Base-by-base conservation (phyloP, 106 monocot species). In the Ottelia alismoides region DNA sequence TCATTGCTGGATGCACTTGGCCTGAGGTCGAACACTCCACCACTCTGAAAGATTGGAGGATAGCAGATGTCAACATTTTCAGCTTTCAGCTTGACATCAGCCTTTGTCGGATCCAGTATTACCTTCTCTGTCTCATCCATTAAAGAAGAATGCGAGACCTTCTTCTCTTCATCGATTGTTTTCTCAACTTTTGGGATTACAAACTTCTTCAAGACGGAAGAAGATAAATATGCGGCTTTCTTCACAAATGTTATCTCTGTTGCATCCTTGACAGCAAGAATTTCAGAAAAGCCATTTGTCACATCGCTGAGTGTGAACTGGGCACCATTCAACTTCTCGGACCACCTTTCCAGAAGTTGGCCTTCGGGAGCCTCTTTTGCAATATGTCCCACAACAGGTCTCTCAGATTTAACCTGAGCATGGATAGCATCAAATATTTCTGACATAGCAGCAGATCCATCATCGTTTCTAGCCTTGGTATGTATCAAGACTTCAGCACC, bases 31-130 rank as follows among this genome's bases (percentile, higher is more conserved):
- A 96, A 96, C 52, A 76, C 68, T 12, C 94, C 88, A 17, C 94
- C 94, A 78, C 88, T 88, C 69, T 96, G 94, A 65, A 96, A 88
- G 21, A 96, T 88, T 27, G 88, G 88, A 56, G 94, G 94, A 57
- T 96, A 96, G 62, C 94, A 96, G 60, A 96, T 96, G 45, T 88
- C 94, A 45, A 96, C 94, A 72, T 96, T 88, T 56, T 88, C 94
- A 5, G 81, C 70, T 70, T 88, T 96, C 50, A 96, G 74, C 60
- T 96, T 96, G 21, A 96, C 72, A 57, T 85, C 85, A 24, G 85
- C 55, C 62, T 79, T 88, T 14, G 58, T 7, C 12, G 94, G 94
- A 18, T 88, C 78, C 25, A 76, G 76, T 65, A 96, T 88, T 5
- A 65, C 69, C 56, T 82, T 84, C 21, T 96, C 88, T 18, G 94